Conservation (phyloP, 148 eudicot species). For the Fallopia convolvulus region DNA sequence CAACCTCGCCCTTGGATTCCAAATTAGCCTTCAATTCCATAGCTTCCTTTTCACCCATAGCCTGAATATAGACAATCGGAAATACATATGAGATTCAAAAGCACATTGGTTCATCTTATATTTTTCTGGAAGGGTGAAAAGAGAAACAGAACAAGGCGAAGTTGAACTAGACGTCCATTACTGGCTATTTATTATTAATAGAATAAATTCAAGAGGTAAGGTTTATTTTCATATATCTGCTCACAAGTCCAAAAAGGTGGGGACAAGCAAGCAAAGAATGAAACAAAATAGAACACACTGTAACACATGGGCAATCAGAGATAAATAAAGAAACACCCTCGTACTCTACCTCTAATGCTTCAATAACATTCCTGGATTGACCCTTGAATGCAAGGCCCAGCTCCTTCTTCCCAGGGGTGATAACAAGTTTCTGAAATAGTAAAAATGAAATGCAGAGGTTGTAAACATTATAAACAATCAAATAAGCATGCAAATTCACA, state of each 20-base stretch:
- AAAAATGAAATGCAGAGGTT: neutral
- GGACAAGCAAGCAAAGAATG: neutral
- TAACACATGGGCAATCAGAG: neutral
- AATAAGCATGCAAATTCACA: neutral
- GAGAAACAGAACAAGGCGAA: neutral
- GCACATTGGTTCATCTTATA: neutral
- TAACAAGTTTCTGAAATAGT: constrained; percentile 65
- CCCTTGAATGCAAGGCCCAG: constrained; percentile 96
- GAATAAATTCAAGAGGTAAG: no score
- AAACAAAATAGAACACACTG: neutral
- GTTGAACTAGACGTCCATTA: neutral
- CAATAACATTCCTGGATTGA: constrained; percentile 70
- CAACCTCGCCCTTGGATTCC: constrained; percentile 71
- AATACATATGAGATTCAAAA: neutral
- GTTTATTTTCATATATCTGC: no score
- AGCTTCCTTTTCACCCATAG: constrained; percentile 88
- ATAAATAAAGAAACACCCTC: neutral
- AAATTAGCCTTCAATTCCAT: constrained; percentile 82
- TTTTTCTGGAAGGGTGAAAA: neutral
- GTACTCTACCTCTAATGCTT: constrained; percentile 74
- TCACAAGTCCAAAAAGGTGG: neutral
- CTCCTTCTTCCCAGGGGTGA: constrained; percentile 78
- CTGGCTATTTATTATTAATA: no score
- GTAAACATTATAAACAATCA: neutral
- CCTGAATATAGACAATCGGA: constrained; percentile 26